A percentile compares a stretch with the other conserved stretches of the same genome.
phyloP scores from a whole-genome alignment of 2,329 filamentous ascomycete species.

The Bimuria novae-zelandiae region DNA sequence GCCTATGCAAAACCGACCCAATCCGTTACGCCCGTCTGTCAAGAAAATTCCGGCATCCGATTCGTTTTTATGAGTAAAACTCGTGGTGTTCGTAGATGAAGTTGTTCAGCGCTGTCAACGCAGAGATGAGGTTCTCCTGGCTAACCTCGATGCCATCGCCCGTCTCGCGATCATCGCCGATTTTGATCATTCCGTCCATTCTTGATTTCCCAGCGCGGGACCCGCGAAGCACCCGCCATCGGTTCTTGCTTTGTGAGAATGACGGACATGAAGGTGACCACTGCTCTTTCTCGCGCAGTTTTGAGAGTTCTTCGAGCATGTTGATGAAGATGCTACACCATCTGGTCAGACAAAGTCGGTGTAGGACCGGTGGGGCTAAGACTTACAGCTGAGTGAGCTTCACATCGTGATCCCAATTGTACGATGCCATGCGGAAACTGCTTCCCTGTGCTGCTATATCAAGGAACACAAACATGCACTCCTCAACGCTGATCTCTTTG shows the following conservation, averaged over 20 bases:
- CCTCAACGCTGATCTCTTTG: constrained; percentile 41
- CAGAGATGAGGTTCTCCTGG: constrained; percentile 38
- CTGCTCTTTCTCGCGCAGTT: constrained; percentile 39
- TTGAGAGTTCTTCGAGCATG: constrained; percentile 38
- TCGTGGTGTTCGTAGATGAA: constrained; percentile 45
- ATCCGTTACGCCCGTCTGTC: constrained; percentile 22
- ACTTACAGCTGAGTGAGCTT: constrained; percentile 42
- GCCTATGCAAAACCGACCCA: constrained; percentile 16
- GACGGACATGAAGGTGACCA: constrained; percentile 36
- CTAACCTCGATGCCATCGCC: constrained; percentile 40
- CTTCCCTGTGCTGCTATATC: constrained; percentile 45
- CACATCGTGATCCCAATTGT: constrained; percentile 42
- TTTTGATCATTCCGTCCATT: constrained; percentile 37
- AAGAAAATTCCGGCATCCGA: constrained; percentile 19
- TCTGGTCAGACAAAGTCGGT: not conserved
- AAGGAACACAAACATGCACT: constrained; percentile 45
- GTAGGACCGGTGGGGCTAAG: constrained; percentile 5
- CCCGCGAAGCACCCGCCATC: constrained; percentile 39
- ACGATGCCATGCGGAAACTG: constrained; percentile 39
- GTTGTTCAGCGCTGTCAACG: constrained; percentile 43
- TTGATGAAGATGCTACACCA: constrained; percentile 41
- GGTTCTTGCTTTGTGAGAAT: constrained; percentile 34
- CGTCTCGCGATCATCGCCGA: constrained; percentile 35
- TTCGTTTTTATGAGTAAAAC: constrained; percentile 12
- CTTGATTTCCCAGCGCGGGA: constrained; percentile 37